Evolutionary conservation across 2,329 filamentous ascomycete genomes (phyloP).

Genomic region (Colletotrichum tabaci): DNA sequence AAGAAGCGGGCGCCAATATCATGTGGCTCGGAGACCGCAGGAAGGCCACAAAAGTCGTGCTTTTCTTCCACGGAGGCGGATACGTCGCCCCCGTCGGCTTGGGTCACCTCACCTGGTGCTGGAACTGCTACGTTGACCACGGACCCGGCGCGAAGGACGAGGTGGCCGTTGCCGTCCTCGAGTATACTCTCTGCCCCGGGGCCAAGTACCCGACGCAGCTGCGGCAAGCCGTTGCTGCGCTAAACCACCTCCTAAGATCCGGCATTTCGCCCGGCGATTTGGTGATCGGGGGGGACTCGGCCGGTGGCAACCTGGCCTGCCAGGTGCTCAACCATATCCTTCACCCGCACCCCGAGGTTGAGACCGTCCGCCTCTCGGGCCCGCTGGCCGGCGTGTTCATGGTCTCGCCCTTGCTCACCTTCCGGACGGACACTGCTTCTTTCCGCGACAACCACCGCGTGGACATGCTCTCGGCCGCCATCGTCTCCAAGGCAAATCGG

Average conservation of each 20-base stretch:
- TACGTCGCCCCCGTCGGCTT: slow-evolving; percentile 44
- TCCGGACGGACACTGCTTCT: not conserved
- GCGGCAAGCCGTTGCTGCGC: slow-evolving; percentile 46
- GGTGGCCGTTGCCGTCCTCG: slow-evolving; percentile 52
- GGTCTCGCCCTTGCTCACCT: slow-evolving; percentile 7
- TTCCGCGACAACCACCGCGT: slow-evolving; percentile 2
- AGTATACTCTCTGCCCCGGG: slow-evolving; percentile 53
- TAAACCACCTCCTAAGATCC: slow-evolving; percentile 3
- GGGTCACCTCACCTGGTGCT: slow-evolving; percentile 49
- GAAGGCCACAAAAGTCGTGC: slow-evolving; percentile 48
- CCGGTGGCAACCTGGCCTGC: not conserved
- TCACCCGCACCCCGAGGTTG: slow-evolving; percentile 1
- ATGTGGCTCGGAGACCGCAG: slow-evolving; percentile 49
- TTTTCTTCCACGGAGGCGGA: slow-evolving; percentile 51
- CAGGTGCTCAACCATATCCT: not conserved
- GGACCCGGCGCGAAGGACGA: slow-evolving; percentile 45
- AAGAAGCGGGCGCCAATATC: slow-evolving; percentile 32
- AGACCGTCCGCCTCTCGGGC: not conserved
- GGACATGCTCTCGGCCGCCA: slow-evolving; percentile 10
- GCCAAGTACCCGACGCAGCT: slow-evolving; percentile 52
- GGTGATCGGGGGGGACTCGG: slow-evolving; percentile 3
- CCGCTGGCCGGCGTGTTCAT: slow-evolving; percentile 2
- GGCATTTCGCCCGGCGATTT: not conserved
- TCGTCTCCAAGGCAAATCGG: not conserved
- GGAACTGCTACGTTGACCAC: slow-evolving; percentile 47